Percentiles rank a stretch among this genome's conserved stretches.
These are phyloP conservation scores for Paecilomyces variotii DNA, from an alignment of 2,329 filamentous ascomycete species.

Conservation along the genomic window DNA sequence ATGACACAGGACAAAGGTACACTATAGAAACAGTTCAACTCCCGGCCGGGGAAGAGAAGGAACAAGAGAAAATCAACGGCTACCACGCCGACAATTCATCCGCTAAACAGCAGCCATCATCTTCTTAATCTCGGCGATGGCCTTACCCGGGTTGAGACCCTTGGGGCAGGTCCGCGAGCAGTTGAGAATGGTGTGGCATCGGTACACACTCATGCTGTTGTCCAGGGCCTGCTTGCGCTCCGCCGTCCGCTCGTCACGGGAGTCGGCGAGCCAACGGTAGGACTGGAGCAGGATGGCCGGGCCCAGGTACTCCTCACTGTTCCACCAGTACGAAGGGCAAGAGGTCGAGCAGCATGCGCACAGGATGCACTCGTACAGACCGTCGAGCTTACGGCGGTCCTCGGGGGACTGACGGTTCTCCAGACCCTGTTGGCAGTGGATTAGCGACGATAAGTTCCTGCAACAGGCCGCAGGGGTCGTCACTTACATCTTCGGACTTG, in stretches of 20 bases:
- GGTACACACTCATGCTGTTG: conserved; percentile 98
- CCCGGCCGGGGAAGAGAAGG: conserved; percentile 4
- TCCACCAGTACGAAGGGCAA: conserved; percentile 99
- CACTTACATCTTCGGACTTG: conserved; percentile 69
- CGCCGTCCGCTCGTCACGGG: conserved; percentile 79
- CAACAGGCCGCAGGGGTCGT: conserved; percentile 8
- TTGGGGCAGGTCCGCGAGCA: conserved; percentile 97
- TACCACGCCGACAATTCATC: neutral
- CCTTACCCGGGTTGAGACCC: conserved; percentile 90
- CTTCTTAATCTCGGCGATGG: conserved; percentile 99
- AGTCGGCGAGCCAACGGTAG: conserved; percentile 95
- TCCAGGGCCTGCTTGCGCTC: conserved; percentile 87
- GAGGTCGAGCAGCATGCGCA: conserved; percentile 99
- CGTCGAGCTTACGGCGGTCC: conserved; percentile 93
- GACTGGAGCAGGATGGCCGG: conserved; percentile 95
- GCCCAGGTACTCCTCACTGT: conserved; percentile 95
- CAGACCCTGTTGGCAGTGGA: conserved; percentile 55
- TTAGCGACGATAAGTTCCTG: neutral
- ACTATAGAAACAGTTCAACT: neutral
- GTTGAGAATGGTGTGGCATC: conserved; percentile 99
- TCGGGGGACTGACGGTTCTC: conserved; percentile 86
- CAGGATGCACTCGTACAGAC: conserved; percentile 97
- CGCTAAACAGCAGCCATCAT: conserved; percentile 56
- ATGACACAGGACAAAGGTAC: neutral
- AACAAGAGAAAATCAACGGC: conserved; percentile 7